Base-by-base conservation (phyloP, 75 land plant genomes). In the Larix kaempferi region DNA sequence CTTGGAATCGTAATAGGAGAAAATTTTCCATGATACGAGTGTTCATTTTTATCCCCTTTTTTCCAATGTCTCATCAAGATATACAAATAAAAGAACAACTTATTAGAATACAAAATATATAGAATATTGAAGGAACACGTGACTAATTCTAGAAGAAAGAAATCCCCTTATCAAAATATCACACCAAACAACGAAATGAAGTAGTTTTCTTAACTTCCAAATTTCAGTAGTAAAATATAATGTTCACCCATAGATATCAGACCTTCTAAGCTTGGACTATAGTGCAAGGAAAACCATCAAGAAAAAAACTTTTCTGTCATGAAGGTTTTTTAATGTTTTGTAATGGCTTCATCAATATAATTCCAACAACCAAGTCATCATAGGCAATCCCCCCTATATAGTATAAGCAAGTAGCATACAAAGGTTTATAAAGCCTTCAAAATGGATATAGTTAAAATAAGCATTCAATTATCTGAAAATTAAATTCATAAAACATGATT, bases 241-340 rank as follows among this genome's bases (percentile, higher is more conserved):
- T 56, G 39, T 57, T 57, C 58, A 76, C 69, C 11, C 16, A 35
- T 19, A 35, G 26, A 69, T 26, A 13, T 12, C 19, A 33, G 4
- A 90, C 98, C 95, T 96, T 94, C 82, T 96, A 79, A 56, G 97
- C 99, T 84, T 94, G 97, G 41, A 75, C 86, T 16, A 90, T 97
- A 22, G 99, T 96, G 65, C 99, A 90, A 8, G 97, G 97, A 75
- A 96, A 96, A 13, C 97, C 99, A 84, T 96, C 99, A 71, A 96
- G 90, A 78, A 96, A 94, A 76, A 96, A 96, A 16, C 99, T 97
- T 74, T 94, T 96, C 77, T 89, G 79, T 79, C 99, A 96, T 59
- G 99, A 96, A 21, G 99, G 97, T 74, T 92, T 90, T 78, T 96
- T 90, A 39, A 96, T 67, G 97, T 74, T 92, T 90, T 78, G 94